Evolutionary conservation across 768 basidiomycete genomes (phyloP).

Genomic region (Mycena leptocephala): DNA sequence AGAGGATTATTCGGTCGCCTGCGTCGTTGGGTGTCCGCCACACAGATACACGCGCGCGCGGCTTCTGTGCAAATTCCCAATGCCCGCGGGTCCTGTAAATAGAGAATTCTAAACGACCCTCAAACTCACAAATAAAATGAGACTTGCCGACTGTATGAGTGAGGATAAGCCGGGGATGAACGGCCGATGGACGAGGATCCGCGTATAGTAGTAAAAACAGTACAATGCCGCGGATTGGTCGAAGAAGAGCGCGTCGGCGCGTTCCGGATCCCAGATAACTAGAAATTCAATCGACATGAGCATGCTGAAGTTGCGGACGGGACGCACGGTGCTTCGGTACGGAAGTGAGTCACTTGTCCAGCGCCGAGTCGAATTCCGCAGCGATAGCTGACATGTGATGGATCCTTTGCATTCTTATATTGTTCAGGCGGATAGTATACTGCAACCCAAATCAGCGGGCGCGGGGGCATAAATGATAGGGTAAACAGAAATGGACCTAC

Average conservation of each 20-base stretch:
- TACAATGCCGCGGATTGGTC: constrained; percentile 18
- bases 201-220: constrained; percentile 16
- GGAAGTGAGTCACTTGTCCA: too few relatives aligned
- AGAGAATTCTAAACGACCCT: too few relatives aligned
- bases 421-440: too few relatives aligned
- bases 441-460: too few relatives aligned
- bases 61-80: constrained; percentile 13
- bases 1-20: neutral
- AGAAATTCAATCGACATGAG: too few relatives aligned
- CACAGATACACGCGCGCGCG: neutral
- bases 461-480: too few relatives aligned
- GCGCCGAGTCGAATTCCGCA: too few relatives aligned
- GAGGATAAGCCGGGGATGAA: neutral
- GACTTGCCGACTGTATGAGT: neutral
- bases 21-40: neutral
- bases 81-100: neutral
- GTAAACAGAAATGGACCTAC: neutral
- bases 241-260: neutral
- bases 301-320: too few relatives aligned
- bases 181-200: constrained; percentile 10
- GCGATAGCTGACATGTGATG: too few relatives aligned
- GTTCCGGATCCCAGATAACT: too few relatives aligned
- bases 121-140: neutral
- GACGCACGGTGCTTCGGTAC: too few relatives aligned
- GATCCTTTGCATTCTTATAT: too few relatives aligned